These are phyloP conservation scores for Luzula sylvatica DNA, from an alignment of 176 grass and related monocot genomes.

Conservation along the genomic window DNA sequence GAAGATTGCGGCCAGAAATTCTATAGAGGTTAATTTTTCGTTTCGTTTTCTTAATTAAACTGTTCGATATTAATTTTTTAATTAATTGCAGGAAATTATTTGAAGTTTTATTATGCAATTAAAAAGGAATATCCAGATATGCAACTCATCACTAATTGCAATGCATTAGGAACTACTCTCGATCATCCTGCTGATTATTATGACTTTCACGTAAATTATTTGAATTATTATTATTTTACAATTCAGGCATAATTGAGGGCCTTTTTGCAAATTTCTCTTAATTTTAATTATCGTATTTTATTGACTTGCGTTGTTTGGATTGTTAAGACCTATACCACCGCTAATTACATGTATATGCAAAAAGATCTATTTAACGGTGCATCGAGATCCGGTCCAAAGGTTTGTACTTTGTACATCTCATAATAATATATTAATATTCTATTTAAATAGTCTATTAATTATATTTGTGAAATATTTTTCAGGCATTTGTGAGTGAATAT, in stretches of 20 bases:
- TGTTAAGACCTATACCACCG: slow-evolving; percentile 54
- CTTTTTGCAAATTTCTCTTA: background rate
- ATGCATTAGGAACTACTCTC: slow-evolving; percentile 46
- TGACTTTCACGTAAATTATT: slow-evolving; percentile 69
- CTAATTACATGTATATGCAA: slow-evolving; percentile 45
- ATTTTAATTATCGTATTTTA: background rate
- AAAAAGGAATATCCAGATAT: slow-evolving; percentile 77
- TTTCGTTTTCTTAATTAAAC: background rate
- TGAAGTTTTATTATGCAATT: slow-evolving; percentile 74
- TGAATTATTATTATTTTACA: no score
- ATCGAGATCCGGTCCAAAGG: slow-evolving; percentile 48
- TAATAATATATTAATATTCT: background rate
- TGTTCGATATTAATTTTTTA: slow-evolving; percentile 4
- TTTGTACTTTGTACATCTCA: slow-evolving; percentile 24
- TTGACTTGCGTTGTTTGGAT: slow-evolving; percentile 9
- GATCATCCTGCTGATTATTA: slow-evolving; percentile 83
- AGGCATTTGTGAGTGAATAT: slow-evolving; percentile 93
- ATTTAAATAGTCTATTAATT: background rate
- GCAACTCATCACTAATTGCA: slow-evolving; percentile 72
- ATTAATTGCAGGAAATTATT: slow-evolving; percentile 52
- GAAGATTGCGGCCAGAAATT: slow-evolving; percentile 73
- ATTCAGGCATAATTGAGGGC: no score
- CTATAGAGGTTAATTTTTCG: slow-evolving; percentile 54
- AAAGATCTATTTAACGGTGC: slow-evolving; percentile 51
- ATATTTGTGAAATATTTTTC: slow-evolving; percentile 9